Evolutionary conservation across 2,329 filamentous ascomycete genomes (phyloP).

Genomic region (Beauveria sp.): DNA sequence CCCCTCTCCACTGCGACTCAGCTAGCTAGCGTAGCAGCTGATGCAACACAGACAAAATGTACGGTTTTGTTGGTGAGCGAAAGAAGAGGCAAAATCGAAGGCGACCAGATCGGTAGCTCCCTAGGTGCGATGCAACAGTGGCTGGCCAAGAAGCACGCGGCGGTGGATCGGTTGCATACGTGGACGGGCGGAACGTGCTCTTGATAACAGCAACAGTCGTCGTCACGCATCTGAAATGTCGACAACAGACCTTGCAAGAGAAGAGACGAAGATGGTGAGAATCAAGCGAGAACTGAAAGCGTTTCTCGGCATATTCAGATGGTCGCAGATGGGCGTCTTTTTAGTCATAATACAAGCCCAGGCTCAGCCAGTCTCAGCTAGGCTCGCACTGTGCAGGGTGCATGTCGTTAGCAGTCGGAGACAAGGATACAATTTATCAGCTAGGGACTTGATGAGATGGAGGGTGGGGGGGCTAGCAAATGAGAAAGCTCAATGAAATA

Average conservation of each 20-base stretch:
- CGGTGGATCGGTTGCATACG: slow-evolving; percentile 1
- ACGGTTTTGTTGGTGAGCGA: neutral
- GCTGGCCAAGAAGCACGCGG: neutral
- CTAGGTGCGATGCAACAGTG: slow-evolving; percentile 1
- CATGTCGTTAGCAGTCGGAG: neutral
- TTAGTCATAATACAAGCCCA: neutral
- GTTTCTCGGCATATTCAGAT: neutral
- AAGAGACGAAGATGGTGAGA: neutral
- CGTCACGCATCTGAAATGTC: neutral
- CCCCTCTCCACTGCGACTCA: neutral
- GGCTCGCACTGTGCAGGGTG: neutral
- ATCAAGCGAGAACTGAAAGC: neutral
- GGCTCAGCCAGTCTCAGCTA: neutral
- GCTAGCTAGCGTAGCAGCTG: neutral
- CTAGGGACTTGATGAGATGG: neutral
- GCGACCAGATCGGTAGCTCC: neutral
- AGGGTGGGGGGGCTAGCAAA: neutral
- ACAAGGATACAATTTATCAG: neutral
- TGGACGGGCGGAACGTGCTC: neutral
- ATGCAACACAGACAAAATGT: neutral
- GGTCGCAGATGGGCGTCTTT: neutral
- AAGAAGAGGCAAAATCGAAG: neutral
- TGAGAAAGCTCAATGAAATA: neutral
- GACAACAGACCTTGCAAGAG: neutral
- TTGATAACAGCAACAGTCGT: neutral